Evolutionary conservation across 1,284 basidiomycete species (phyloP).

Genomic region (Taiwanofungus camphoratus): DNA sequence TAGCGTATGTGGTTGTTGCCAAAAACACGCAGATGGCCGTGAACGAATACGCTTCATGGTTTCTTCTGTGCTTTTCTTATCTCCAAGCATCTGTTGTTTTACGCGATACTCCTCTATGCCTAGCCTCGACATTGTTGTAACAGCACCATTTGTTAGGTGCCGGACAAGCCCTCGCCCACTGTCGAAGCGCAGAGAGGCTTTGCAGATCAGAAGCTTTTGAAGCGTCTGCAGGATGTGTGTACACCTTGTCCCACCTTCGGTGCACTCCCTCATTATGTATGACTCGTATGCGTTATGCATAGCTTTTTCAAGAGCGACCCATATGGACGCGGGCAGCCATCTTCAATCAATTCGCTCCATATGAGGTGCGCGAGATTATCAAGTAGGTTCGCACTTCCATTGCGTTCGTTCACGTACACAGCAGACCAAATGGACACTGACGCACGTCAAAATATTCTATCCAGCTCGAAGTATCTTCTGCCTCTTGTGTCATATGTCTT

Average conservation of each 20-base stretch:
- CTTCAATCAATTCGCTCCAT: conserved; percentile 73
- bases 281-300: not conserved
- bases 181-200: conserved; percentile 51
- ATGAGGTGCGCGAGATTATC: conserved; percentile 63
- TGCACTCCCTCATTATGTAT: not conserved
- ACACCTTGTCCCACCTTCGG: too few species aligned
- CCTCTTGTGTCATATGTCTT: conserved; percentile 82
- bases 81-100: too few species aligned
- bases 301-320: conserved; percentile 72
- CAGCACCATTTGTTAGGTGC: conserved; percentile 49
- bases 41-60: too few species aligned
- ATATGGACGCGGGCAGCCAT: conserved; percentile 86
- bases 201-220: conserved; percentile 55
- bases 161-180: conserved; percentile 53
- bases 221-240: conserved; percentile 53
- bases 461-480: conserved; percentile 67
- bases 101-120: too few species aligned
- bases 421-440: too few species aligned
- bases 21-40: too few species aligned
- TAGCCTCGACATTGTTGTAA: too few species aligned
- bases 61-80: conserved; percentile 2
- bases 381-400: conserved; percentile 51
- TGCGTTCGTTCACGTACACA: too few species aligned
- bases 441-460: not conserved
- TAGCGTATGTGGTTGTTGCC: too few species aligned